phyloP scores from a whole-genome alignment of 805 yeast species.

The Candida nonsorbophila region DNA sequence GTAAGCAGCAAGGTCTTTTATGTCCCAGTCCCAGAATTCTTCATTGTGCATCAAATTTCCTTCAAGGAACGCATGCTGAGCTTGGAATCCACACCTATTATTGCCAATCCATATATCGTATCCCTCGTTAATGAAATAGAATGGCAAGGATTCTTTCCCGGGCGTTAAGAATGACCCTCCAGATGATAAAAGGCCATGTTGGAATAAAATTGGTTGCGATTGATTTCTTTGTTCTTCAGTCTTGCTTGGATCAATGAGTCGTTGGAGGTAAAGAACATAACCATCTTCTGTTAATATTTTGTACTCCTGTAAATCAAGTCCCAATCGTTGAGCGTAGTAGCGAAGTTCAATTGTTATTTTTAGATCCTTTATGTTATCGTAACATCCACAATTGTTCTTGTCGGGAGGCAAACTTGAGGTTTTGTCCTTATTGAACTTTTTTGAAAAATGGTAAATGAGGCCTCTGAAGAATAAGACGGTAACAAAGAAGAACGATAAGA shows the following conservation, averaged over 20 bases:
- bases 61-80: conserved; percentile 44
- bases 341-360: conserved; percentile 42
- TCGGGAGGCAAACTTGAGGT: conserved; percentile 19
- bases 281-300: conserved; percentile 76
- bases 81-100: conserved; percentile 80
- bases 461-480: conserved; percentile 19
- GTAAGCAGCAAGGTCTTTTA: conserved; percentile 70
- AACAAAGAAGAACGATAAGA: conserved; percentile 21
- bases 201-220: conserved; percentile 61
- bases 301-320: conserved; percentile 54
- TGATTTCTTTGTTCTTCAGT: conserved; percentile 19
- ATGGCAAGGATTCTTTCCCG: conserved; percentile 75
- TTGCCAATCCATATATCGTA: conserved; percentile 91
- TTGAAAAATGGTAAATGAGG: conserved; percentile 22
- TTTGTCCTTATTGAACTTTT: conserved; percentile 24
- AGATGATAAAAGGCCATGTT: conserved; percentile 87
- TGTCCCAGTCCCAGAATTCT: conserved; percentile 90
- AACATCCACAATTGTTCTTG: conserved; percentile 22
- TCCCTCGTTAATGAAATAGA: conserved; percentile 48
- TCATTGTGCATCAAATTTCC: conserved; percentile 37
- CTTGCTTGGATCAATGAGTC: conserved; percentile 49
- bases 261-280: conserved; percentile 59
- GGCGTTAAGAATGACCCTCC: conserved; percentile 80
- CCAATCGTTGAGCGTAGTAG: conserved; percentile 63
- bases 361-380: conserved; percentile 27